Base-by-base conservation (phyloP, 2,329 filamentous ascomycete genomes). In the Nemania diffusa region DNA sequence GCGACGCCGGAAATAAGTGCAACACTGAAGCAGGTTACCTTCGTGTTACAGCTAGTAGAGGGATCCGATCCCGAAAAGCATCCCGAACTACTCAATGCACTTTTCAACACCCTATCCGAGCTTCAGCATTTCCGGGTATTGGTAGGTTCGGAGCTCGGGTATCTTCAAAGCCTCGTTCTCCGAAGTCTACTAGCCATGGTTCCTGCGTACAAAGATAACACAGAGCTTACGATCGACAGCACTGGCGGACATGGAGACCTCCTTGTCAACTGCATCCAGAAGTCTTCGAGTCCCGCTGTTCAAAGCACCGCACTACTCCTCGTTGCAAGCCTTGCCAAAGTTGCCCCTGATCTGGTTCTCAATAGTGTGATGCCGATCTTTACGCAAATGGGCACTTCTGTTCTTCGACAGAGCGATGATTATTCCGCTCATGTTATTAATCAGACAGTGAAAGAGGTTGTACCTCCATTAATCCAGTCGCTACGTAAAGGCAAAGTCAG, bases 361-460 rank as follows among this genome's bases (percentile, higher is more conserved):
- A 95, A 99, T 80, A 97, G 94, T 73, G 93, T 99, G 61, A 99
- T 99, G 96, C 96, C 96, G 13, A 95, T 99, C 59, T 99, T 99
- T 81, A 98, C 96, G 0, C 97, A 98, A 78, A 97, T 98, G 91
- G 94, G 95, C 48, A 92, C 91, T 50, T 97, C 93, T 3, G 91
- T 97, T 22, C 86, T 99, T 57, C 90, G 92, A 56, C 95, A 97
- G 81, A 93, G 93, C 73, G 97, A 99, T 74, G 95, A 98, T 73
- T 98, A 97, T 81, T 98, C 96, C 24, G 94, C 94, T 13, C 93
- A 97, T 78, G 95, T 99, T 34, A 95, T 97, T 65, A 93, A 97
- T 74, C 94, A 93, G 82, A 98, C 96, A 1, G 94, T 99, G 73
- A 92, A 94, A 69, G 92, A 95, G 73, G 94, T 99, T 24, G 92